These are phyloP conservation scores for Chloranthus sessilifolius DNA, from an alignment of 164 flowering plant genomes.

Conservation along the genomic window DNA sequence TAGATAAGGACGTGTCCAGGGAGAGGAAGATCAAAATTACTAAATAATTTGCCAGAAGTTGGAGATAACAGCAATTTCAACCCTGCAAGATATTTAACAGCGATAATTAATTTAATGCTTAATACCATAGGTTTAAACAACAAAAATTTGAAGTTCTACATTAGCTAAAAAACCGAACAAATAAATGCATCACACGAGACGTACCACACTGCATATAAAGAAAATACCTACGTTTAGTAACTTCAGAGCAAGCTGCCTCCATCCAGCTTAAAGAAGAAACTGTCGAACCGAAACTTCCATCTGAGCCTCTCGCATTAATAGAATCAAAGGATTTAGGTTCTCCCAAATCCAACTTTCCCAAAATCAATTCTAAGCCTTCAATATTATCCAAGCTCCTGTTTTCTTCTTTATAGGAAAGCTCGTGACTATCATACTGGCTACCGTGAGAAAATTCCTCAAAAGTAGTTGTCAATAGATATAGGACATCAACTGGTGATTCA, in stretches of 20 bases:
- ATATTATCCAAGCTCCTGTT: conserved; percentile 16
- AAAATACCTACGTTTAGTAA: conserved; percentile 67
- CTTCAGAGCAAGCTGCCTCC: conserved; percentile 55
- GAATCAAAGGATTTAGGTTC: conserved; percentile 42
- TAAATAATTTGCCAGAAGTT: conserved; percentile 42
- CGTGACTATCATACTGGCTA: conserved; percentile 32
- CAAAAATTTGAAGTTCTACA: no score
- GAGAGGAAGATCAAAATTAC: conserved; percentile 53
- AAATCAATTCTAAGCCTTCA: conserved; percentile 24
- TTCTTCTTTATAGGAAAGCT: conserved; percentile 37
- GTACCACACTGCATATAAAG: conserved; percentile 1
- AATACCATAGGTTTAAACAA: no score
- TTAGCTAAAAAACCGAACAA: neutral
- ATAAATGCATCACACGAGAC: neutral
- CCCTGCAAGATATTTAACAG: conserved; percentile 64
- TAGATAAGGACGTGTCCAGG: conserved; percentile 88
- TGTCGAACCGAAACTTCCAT: conserved; percentile 20
- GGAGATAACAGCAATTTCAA: conserved; percentile 59
- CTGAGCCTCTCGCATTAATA: conserved; percentile 27
- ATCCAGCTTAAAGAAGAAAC: conserved; percentile 81
- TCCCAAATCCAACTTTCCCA: conserved; percentile 48
- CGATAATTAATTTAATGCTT: no score
- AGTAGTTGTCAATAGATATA: conserved; percentile 41
- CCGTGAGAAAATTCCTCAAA: conserved; percentile 33
- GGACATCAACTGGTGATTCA: conserved; percentile 32